Evolutionary conservation across 371 early-diverging fungal species (phyloP).

Genomic region (Phascolomyces articulosus): DNA sequence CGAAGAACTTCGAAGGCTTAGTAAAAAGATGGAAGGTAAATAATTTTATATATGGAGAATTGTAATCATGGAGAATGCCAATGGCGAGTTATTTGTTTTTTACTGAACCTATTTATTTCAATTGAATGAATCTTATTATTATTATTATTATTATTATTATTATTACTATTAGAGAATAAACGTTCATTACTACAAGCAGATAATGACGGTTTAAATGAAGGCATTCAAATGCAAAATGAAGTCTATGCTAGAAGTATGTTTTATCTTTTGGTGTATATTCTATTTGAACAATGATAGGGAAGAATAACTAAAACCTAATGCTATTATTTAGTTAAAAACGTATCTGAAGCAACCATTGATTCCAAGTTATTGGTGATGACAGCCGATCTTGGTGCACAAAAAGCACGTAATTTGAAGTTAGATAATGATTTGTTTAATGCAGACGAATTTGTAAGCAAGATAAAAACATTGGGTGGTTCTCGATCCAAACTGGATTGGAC

Average conservation of each 20-base stretch:
- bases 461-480: slow-evolving; percentile 48
- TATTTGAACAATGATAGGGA: not conserved
- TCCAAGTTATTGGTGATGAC: slow-evolving; percentile 73
- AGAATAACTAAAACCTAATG: too few relatives aligned
- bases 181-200: slow-evolving; percentile 55
- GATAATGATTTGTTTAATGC: slow-evolving; percentile 71
- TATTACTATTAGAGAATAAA: slow-evolving; percentile 32
- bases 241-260: slow-evolving; percentile 52
- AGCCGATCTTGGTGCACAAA: slow-evolving; percentile 77
- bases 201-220: slow-evolving; percentile 47
- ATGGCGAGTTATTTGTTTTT: not conserved
- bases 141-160: too few relatives aligned
- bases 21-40: slow-evolving; percentile 51
- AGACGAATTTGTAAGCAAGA: slow-evolving; percentile 70
- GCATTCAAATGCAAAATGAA: slow-evolving; percentile 57
- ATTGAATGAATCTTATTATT: too few relatives aligned
- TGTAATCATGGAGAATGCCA: not conserved
- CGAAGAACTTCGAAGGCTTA: slow-evolving; percentile 53
- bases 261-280: not conserved
- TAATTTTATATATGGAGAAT: not conserved
- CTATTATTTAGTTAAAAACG: slow-evolving; percentile 70
- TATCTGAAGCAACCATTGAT: slow-evolving; percentile 92
- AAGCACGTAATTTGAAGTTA: slow-evolving; percentile 74
- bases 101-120: too few relatives aligned
- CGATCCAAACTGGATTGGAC: slow-evolving; percentile 59